Percentiles rank a stretch among this genome's conserved stretches.
Conservation (phyloP, 169 alveolate genomes). For the Babesia divergens region DNA sequence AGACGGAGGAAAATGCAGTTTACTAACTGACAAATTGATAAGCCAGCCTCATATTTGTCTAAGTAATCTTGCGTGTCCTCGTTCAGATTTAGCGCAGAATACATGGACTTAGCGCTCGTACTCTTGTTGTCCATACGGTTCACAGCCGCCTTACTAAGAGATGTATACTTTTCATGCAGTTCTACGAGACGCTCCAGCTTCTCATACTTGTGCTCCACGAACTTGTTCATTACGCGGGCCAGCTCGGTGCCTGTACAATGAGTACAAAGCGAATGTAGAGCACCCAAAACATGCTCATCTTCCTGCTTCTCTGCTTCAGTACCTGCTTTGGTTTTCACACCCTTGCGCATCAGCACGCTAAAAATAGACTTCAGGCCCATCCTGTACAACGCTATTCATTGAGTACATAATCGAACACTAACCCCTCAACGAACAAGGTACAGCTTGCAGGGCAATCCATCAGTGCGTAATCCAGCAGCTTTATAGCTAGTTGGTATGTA, state of each 20-base stretch:
- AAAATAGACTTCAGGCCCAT: constrained; percentile 63
- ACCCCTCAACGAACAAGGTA: constrained; percentile 61
- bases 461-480: constrained; percentile 67
- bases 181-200: constrained; percentile 78
- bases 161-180: constrained; percentile 64
- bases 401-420: not conserved
- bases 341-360: constrained; percentile 71
- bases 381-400: not conserved
- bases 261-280: constrained; percentile 52
- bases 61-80: constrained; percentile 65
- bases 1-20: constrained; percentile 71
- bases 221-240: constrained; percentile 77
- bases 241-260: constrained; percentile 59
- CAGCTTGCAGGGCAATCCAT: constrained; percentile 68
- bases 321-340: constrained; percentile 38
- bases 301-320: constrained; percentile 61
- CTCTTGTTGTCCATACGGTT: constrained; percentile 11
- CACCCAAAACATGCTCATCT: constrained; percentile 59
- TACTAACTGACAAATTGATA: constrained; percentile 71
- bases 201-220: constrained; percentile 73
- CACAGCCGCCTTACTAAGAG: constrained; percentile 3
- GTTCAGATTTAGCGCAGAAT: constrained; percentile 38
- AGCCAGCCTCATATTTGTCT: constrained; percentile 78
- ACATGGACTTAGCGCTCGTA: not conserved
- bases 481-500: constrained; percentile 64